These are phyloP conservation scores for Andalucia godoyi DNA, from an alignment of 78 protist species.

Conservation along the genomic window DNA sequence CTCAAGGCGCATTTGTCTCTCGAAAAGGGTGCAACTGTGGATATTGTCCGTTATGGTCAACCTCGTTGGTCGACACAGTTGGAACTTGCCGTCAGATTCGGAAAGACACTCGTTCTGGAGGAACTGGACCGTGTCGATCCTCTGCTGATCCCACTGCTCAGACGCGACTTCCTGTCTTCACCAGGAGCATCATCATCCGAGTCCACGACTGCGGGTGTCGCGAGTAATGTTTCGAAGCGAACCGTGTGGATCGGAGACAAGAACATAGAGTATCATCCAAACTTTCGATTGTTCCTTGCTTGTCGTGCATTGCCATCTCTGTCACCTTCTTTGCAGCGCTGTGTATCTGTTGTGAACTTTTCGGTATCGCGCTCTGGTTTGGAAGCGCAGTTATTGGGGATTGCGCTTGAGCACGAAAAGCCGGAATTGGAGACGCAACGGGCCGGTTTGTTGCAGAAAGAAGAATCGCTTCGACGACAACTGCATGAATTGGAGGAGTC, in stretches of 20 bases:
- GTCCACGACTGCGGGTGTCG: slow-evolving; percentile 9
- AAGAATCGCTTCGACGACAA: slow-evolving; percentile 51
- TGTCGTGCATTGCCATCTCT: slow-evolving; percentile 65
- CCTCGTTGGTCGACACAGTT: slow-evolving; percentile 30
- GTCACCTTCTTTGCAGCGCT: slow-evolving; percentile 23
- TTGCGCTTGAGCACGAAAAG: slow-evolving; percentile 52
- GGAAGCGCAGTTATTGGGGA: slow-evolving; percentile 62
- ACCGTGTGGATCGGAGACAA: slow-evolving; percentile 73
- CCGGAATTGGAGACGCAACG: slow-evolving; percentile 54
- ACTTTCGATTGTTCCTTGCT: slow-evolving; percentile 52
- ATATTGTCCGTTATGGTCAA: slow-evolving; percentile 29
- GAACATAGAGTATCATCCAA: slow-evolving; percentile 45
- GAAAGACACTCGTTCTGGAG: slow-evolving; percentile 66
- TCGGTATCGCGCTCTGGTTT: slow-evolving; percentile 55
- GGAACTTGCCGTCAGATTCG: slow-evolving; percentile 87
- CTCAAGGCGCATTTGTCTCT: slow-evolving; percentile 18
- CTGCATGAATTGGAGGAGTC: slow-evolving; percentile 48
- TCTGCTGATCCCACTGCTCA: slow-evolving; percentile 41
- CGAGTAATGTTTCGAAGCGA: too few species aligned
- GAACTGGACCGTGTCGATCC: slow-evolving; percentile 64
- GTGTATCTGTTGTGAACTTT: slow-evolving; percentile 49
- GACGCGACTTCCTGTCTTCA: slow-evolving; percentile 22
- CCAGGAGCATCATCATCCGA: slow-evolving; percentile 7
- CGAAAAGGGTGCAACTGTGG: slow-evolving; percentile 2
- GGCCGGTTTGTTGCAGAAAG: slow-evolving; percentile 36